Percentiles rank a stretch among this genome's conserved stretches.
Evolutionary conservation across 768 basidiomycete genomes (phyloP).

Genomic region (Leccinum truebloodii): DNA sequence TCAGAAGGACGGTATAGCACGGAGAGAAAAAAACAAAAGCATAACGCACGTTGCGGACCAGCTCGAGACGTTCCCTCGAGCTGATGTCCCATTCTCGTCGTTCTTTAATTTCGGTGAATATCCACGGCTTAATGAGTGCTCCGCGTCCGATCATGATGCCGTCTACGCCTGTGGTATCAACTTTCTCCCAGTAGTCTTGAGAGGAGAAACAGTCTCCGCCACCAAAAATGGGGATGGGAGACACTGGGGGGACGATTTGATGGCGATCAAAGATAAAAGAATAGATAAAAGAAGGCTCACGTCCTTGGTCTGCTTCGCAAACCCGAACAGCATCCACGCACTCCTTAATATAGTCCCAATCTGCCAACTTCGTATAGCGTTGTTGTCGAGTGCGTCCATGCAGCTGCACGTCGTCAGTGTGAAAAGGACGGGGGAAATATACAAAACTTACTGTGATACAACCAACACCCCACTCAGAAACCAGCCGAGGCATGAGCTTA

Average conservation of each 20-base stretch:
- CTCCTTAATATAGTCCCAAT: constrained; percentile 91
- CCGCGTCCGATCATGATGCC: constrained; percentile 96
- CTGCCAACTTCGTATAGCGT: constrained; percentile 87
- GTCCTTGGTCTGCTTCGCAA: constrained; percentile 66
- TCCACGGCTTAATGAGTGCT: constrained; percentile 94
- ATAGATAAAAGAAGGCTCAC: constrained; percentile 43
- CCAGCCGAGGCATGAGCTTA: constrained; percentile 84
- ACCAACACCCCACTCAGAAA: constrained; percentile 46
- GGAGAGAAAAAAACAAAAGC: neutral
- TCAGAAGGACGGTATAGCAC: neutral
- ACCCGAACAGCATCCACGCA: constrained; percentile 82
- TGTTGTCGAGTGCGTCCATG: constrained; percentile 96
- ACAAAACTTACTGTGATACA: constrained; percentile 42
- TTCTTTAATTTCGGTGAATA: constrained; percentile 95
- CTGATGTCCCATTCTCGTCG: constrained; percentile 92
- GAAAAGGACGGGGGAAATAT: neutral
- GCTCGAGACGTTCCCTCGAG: constrained; percentile 77
- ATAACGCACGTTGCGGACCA: constrained; percentile 65
- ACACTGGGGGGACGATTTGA: constrained; percentile 45
- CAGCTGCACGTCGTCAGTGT: constrained; percentile 52
- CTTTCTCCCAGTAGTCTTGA: constrained; percentile 74
- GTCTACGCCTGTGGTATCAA: constrained; percentile 84
- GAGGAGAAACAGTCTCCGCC: constrained; percentile 95
- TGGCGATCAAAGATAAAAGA: neutral
- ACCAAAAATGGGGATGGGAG: constrained; percentile 92